These are phyloP conservation scores for Colletotrichum musicola DNA, from an alignment of 2,329 filamentous ascomycete species.

Conservation along the genomic window DNA sequence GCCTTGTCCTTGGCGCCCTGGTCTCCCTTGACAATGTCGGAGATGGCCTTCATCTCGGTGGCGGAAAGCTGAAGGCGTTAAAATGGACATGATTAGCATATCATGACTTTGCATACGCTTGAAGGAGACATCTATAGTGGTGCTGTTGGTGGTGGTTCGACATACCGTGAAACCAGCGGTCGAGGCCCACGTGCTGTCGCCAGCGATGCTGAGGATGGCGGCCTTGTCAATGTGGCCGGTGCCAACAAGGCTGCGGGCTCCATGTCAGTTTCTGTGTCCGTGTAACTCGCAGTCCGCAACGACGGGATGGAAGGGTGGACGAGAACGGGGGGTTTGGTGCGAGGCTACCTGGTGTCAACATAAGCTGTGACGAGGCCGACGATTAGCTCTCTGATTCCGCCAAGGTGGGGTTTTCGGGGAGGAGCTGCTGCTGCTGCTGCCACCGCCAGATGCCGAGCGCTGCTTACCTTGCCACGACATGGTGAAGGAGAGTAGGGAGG, in stretches of 20 bases:
- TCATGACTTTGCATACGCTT: conserved; percentile 3
- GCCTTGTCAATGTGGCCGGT: conserved; percentile 85
- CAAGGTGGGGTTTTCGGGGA: conserved; percentile 33
- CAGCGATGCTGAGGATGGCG: conserved; percentile 84
- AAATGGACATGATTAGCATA: conserved; percentile 11
- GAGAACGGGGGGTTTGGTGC: conserved; percentile 16
- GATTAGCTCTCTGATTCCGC: conserved; percentile 46
- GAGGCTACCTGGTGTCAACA: conserved; percentile 63
- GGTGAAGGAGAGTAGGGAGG: conserved; percentile 47
- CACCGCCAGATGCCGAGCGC: not conserved
- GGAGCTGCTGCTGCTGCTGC: conserved; percentile 8
- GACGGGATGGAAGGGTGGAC: conserved; percentile 8
- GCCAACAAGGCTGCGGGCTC: conserved; percentile 76
- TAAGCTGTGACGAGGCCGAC: conserved; percentile 55
- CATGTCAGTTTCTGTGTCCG: conserved; percentile 25
- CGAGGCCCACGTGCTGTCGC: conserved; percentile 84
- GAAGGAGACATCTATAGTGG: not conserved
- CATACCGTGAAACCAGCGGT: conserved; percentile 80
- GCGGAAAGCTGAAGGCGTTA: conserved; percentile 64
- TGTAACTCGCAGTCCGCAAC: conserved; percentile 5
- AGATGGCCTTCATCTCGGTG: conserved; percentile 70
- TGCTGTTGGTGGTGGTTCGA: not conserved
- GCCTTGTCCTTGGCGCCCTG: conserved; percentile 71
- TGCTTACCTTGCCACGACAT: conserved; percentile 82
- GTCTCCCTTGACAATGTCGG: conserved; percentile 62